Percentiles rank a stretch among this genome's conserved stretches.
phyloP scores from a whole-genome alignment of 2,329 filamentous ascomycete genomes.

The Diaporthe batatas region DNA sequence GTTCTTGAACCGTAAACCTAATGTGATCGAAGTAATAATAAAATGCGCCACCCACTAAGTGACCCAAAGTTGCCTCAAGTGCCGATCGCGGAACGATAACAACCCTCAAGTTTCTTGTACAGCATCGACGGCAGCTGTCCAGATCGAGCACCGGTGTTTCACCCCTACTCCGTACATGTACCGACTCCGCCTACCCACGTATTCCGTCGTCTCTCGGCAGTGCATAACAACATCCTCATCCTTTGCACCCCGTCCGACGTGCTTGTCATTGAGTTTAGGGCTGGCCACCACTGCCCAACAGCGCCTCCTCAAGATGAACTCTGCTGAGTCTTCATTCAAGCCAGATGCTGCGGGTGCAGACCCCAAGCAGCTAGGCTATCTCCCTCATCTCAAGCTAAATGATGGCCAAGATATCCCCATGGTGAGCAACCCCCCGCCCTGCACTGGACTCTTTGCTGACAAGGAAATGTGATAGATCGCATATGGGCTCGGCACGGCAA shows the following conservation, averaged over 20 bases:
- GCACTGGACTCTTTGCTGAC: slow-evolving; percentile 5
- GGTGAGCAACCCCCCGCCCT: slow-evolving; percentile 56
- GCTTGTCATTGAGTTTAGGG: neutral
- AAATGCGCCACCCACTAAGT: neutral
- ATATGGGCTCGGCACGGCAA: slow-evolving; percentile 80
- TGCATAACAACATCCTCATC: neutral
- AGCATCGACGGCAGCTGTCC: neutral
- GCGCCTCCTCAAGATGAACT: slow-evolving; percentile 55
- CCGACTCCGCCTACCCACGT: neutral
- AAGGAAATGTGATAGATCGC: slow-evolving; percentile 64
- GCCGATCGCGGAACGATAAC: slow-evolving; percentile 19
- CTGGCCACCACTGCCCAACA: neutral
- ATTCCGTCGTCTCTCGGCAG: neutral
- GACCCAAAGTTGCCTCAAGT: neutral
- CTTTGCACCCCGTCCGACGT: slow-evolving; percentile 5
- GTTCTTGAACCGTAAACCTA: neutral
- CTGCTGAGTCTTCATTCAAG: slow-evolving; percentile 55
- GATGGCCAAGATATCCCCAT: slow-evolving; percentile 81
- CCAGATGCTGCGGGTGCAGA: slow-evolving; percentile 55
- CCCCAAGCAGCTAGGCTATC: slow-evolving; percentile 57
- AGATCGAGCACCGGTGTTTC: neutral
- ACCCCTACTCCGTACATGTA: slow-evolving; percentile 22
- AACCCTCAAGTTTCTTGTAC: neutral
- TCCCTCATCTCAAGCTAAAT: slow-evolving; percentile 77
- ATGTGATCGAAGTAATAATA: neutral